Evolutionary conservation across 257 asterid species (phyloP), one percentile per base, ranked within the genome.

Genomic region (Rauvolfia tetraphylla): DNA sequence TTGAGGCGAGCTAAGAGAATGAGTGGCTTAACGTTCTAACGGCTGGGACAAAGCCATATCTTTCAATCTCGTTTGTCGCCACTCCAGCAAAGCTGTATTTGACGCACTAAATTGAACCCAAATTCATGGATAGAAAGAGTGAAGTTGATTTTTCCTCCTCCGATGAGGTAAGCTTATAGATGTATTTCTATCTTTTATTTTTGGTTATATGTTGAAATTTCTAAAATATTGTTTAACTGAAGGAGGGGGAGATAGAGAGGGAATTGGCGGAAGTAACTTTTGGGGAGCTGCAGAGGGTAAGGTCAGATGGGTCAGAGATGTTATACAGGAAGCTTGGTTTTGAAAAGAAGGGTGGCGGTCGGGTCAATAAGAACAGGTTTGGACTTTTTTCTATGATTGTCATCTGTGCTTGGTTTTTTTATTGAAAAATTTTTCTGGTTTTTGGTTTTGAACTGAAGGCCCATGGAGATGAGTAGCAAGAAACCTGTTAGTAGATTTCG

Each of bases 401-500:
- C n/a, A n/a, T 18, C 33, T 33, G 23, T 39, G 27, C 17, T 67
- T 33, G 15, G 34, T 18, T 31, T 42, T 38, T 6, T 58, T 66
- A 33, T 27, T 38, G 36, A 46, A 23, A 25, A 63, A 58, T 7
- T 78, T 68, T 14, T 6, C 44, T 49, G 27, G 38, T 11, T 70
- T 39, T 23, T 73, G 56, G n/a, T 20, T 74, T 44, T 22, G 39
- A 49, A n/a, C 22, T 76, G 76, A 78, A 93, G 98, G 89, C 99
- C 99, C n/a, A 83, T 87, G 94, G 99, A 93, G 84, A 87, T 93
- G 75, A 95, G 90, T 82, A 89, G 90, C 86, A 95, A 90, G 90
- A 91, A 88, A 84, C 98, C 96, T 5, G 96, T 95, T 78, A 80
- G 86, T 73, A 87, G 95, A 82, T 89, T 90, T 57, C 85, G 94